Evolutionary conservation across 768 basidiomycete genomes (phyloP).

Genomic region (Holtermanniella nyarrowii): DNA sequence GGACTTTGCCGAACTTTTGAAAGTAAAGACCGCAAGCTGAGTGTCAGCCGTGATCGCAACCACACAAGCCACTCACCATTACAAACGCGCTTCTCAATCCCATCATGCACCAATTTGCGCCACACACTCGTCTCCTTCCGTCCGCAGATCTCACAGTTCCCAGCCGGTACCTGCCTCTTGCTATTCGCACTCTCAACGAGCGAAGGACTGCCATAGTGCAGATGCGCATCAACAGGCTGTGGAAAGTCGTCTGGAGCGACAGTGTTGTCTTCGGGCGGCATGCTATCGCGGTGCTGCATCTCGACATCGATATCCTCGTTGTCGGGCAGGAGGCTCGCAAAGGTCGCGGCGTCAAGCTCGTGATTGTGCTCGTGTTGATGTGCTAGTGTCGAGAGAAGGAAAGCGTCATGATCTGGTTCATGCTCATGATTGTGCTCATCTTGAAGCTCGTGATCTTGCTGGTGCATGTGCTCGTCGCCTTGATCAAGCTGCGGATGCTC

Average conservation of each 20-base stretch:
- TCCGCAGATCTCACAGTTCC: conserved; percentile 34
- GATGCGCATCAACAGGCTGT: not conserved
- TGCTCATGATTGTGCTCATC: not conserved
- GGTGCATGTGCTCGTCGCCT: not conserved
- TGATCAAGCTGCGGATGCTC: not conserved
- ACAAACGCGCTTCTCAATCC: conserved; percentile 22
- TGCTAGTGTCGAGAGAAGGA: not conserved
- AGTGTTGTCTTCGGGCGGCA: not conserved
- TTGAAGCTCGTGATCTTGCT: too few relatives aligned
- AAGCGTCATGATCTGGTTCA: not conserved
- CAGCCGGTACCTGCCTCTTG: conserved; percentile 16
- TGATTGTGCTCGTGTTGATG: not conserved
- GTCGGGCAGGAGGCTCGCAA: not conserved
- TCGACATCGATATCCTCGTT: not conserved
- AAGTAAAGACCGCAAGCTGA: conserved; percentile 32
- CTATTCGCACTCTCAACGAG: not conserved
- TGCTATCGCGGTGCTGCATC: not conserved
- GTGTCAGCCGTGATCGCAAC: not conserved
- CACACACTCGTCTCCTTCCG: conserved; percentile 29
- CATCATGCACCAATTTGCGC: conserved; percentile 23
- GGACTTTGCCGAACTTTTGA: conserved; percentile 25
- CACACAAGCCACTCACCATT: conserved; percentile 19
- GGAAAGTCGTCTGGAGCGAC: not conserved
- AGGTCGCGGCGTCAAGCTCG: not conserved
- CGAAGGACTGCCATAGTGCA: not conserved